phyloP scores from a whole-genome alignment of 2,329 filamentous ascomycete species.

The Penicillium paneum region DNA sequence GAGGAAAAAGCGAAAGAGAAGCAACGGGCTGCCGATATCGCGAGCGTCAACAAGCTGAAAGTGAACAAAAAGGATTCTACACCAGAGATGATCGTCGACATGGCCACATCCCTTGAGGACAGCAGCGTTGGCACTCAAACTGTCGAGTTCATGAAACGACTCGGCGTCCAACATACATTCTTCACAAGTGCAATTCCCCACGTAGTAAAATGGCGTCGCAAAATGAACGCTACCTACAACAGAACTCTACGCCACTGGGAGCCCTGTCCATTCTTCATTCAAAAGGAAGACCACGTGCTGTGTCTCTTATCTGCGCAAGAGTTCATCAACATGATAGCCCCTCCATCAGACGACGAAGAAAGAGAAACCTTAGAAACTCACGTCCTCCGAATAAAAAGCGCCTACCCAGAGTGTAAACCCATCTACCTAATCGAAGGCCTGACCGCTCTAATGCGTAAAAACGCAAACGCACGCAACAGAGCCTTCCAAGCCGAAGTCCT shows the following conservation, averaged over 20 bases:
- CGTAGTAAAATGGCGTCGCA: conserved; percentile 66
- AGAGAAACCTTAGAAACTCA: conserved; percentile 56
- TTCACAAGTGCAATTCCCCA: conserved; percentile 43
- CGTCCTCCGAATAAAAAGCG: conserved; percentile 53
- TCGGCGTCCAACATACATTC: conserved; percentile 43
- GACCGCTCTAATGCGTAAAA: conserved; percentile 63
- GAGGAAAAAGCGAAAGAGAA: conserved; percentile 63
- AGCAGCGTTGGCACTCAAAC: conserved; percentile 45
- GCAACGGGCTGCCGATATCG: conserved; percentile 62
- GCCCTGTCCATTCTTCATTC: conserved; percentile 51
- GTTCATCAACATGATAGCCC: conserved; percentile 60
- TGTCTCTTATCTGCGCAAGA: conserved; percentile 62
- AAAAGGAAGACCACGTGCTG: conserved; percentile 60
- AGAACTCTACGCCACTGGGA: conserved; percentile 63
- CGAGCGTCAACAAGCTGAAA: conserved; percentile 69
- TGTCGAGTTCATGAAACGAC: conserved; percentile 41
- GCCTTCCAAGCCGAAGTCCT: conserved; percentile 66
- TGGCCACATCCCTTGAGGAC: conserved; percentile 57
- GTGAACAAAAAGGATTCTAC: conserved; percentile 71
- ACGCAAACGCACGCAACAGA: conserved; percentile 63
- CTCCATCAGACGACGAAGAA: conserved; percentile 27
- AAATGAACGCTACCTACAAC: conserved; percentile 62
- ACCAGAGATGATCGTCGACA: conserved; percentile 73
- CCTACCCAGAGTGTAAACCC: conserved; percentile 53
- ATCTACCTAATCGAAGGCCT: conserved; percentile 74